Evolutionary conservation across 129 eudicot species (phyloP).

Genomic region (Logfia minima): DNA sequence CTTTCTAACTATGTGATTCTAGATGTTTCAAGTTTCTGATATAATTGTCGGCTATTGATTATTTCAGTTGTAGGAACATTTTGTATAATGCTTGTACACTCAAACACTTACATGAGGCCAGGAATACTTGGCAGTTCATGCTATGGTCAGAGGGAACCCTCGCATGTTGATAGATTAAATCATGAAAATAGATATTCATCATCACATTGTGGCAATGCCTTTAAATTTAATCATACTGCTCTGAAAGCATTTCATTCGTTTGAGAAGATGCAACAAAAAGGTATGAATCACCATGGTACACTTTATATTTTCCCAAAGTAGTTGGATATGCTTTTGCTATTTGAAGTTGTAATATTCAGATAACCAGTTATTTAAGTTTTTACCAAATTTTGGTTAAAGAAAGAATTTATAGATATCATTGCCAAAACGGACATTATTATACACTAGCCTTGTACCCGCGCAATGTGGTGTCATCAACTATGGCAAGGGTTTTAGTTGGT

Average conservation of each 20-base stretch:
- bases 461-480: too few relatives aligned
- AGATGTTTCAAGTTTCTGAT: neutral
- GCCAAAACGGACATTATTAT: neutral
- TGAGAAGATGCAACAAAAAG: conserved; percentile 37
- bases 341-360: neutral
- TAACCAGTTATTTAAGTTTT: neutral
- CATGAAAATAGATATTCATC: conserved; percentile 34
- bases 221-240: conserved; percentile 27
- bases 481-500: too few relatives aligned
- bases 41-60: conserved; percentile 14
- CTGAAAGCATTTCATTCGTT: conserved; percentile 35
- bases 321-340: neutral
- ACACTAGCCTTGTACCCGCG: neutral
- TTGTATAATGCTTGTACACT: conserved; percentile 41
- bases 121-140: conserved; percentile 37
- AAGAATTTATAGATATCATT: neutral
- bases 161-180: conserved; percentile 22
- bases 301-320: neutral
- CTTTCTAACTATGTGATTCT: too few relatives aligned
- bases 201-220: conserved; percentile 34
- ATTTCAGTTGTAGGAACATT: conserved; percentile 27
- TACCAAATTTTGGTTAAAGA: neutral
- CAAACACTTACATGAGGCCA: conserved; percentile 44
- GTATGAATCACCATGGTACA: conserved; percentile 29
- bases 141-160: conserved; percentile 37